Evolutionary conservation across 805 yeast species (phyloP), one percentile per base, ranked within the genome.

Genomic region (Alloascoidea hylecoeti): DNA sequence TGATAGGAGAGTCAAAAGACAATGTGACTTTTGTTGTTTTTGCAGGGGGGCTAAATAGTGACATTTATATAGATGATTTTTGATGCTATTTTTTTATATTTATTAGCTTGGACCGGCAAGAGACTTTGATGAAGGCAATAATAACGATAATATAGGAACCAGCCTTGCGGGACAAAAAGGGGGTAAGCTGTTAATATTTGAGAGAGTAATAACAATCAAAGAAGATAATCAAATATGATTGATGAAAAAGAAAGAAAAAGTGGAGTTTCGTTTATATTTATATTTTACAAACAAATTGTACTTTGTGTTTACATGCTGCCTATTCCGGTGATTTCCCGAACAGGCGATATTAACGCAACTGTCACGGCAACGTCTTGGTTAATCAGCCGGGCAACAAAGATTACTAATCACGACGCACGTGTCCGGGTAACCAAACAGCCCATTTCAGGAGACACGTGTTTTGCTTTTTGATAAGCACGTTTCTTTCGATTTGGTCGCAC

Each of bases 301-400:
- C 30, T 9, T n/a, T 23, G 30, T 23, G 30, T 23, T 23, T 23
- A 23, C 30, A 23, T 23, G 30, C n/a, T 23, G 30, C 30, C 30
- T 23, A 9, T 23, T n/a, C n/a, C 13, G 30, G 30, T n/a, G 30
- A 23, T n/a, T 23, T 9, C 30, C 30, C 13, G 30, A 23, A 9
- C n/a, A n/a, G 30, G 30, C 30, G 30, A 9, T 9, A 23, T 23
- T 23, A n/a, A n/a, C 30, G n/a, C n/a, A n/a, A n/a, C n/a, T n/a
- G n/a, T n/a, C n/a, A n/a, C n/a, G n/a, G n/a, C n/a, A n/a, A n/a
- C n/a, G n/a, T n/a, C n/a, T n/a, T n/a, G n/a, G n/a, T n/a, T n/a
- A n/a, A n/a, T n/a, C n/a, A n/a, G n/a, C n/a, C n/a, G n/a, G n/a
- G n/a, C n/a, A n/a, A n/a, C n/a, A n/a, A n/a, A n/a, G n/a, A n/a